These are phyloP conservation scores for Dendrobium catenatum DNA, from an alignment of 106 monocot genomes.

Conservation along the genomic window DNA sequence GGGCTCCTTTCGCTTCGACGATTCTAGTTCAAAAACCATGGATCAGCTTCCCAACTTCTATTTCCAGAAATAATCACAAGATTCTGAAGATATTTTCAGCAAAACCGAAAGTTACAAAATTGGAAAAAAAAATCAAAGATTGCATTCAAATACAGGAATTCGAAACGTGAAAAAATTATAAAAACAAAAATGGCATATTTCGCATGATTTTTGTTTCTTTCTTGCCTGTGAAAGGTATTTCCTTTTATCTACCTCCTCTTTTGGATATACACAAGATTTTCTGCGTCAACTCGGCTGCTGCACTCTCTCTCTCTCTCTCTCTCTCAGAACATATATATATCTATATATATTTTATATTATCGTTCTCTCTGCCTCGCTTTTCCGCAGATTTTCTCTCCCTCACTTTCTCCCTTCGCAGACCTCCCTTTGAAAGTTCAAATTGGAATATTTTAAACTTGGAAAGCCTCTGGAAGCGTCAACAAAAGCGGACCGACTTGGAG, in stretches of 20 bases:
- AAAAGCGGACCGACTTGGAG: neutral
- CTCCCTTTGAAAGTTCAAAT: neutral
- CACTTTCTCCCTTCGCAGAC: neutral
- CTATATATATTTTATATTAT: no score
- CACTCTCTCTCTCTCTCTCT: neutral
- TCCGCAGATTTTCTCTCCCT: neutral
- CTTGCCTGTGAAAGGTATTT: neutral
- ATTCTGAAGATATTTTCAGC: neutral
- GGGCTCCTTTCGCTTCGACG: slow-evolving; percentile 16
- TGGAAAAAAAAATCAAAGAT: neutral
- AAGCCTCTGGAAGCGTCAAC: neutral
- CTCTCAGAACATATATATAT: no score
- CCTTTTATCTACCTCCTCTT: neutral
- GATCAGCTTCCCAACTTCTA: neutral
- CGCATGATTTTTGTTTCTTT: neutral
- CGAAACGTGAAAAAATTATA: neutral
- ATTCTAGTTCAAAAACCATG: slow-evolving; percentile 20
- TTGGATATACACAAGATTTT: neutral
- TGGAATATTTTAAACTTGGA: neutral
- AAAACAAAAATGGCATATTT: neutral
- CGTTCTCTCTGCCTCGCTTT: neutral
- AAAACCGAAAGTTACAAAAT: neutral
- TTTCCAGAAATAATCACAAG: neutral
- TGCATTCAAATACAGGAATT: neutral
- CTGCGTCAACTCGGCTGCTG: neutral